Conservation (phyloP, 73 alveolate species). For the Tetrahymena thermophila region DNA sequence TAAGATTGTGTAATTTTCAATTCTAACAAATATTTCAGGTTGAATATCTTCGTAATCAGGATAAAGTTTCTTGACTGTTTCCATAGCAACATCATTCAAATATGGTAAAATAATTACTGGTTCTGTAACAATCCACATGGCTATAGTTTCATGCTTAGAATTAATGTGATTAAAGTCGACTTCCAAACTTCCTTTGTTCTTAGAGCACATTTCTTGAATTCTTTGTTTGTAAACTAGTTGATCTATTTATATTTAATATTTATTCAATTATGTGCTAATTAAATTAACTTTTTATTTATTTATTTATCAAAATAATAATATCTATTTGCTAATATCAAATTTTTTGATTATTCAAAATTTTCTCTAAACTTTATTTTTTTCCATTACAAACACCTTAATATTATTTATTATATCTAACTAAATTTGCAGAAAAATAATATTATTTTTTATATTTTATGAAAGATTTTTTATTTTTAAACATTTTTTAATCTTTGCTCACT, state of each 20-base stretch:
- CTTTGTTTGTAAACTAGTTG: constrained; percentile 69
- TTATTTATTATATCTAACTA: background rate
- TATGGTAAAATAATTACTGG: constrained; percentile 89
- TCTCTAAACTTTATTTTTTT: background rate
- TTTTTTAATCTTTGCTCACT: too few species aligned
- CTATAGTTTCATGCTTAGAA: constrained; percentile 63
- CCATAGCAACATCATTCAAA: constrained; percentile 90
- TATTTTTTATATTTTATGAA: too few species aligned
- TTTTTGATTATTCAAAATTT: background rate
- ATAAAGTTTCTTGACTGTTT: constrained; percentile 78
- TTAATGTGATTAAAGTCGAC: constrained; percentile 69
- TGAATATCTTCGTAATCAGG: constrained; percentile 85
- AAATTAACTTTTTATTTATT: background rate
- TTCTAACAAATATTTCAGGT: constrained; percentile 89
- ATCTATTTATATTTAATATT: constrained; percentile 66
- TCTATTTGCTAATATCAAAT: background rate
- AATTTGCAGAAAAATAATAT: background rate
- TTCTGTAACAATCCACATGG: constrained; percentile 95
- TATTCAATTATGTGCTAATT: background rate
- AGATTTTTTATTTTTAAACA: too few species aligned
- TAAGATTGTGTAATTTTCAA: constrained; percentile 85
- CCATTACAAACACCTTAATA: background rate
- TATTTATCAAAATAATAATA: background rate
- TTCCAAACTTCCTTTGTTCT: constrained; percentile 89
- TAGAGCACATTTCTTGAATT: constrained; percentile 90